Base-by-base conservation (phyloP, 2,329 filamentous ascomycete genomes). In the Sordariomycetes sp. region DNA sequence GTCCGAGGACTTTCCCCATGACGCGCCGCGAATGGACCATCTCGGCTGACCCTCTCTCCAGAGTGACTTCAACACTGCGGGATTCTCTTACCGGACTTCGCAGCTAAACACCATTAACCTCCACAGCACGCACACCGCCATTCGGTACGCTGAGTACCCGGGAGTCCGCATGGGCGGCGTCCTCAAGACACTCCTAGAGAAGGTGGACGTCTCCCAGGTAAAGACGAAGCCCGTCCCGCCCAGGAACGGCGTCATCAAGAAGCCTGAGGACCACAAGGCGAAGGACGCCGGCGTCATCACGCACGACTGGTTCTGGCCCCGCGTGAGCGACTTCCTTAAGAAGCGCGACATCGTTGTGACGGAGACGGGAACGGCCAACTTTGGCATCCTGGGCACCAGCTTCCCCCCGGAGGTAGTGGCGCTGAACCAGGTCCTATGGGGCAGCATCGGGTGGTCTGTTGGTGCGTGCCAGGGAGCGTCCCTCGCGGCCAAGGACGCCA, bases 311-410 rank as follows among this genome's bases (percentile, higher is more conserved):
- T 79, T 95, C 68, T 95, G 89, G 89, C 86, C 87, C 0, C 80
- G 79, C 45, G 74, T 94, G 17, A 85, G 87, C 42, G 76, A 84
- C 60, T 95, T 87, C 76, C 72, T 95, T 10, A 76, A 79, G 57
- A 75, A 84, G 57, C 77, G 84, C 52, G 90, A 96, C 64, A 81
- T 95, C 58, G 75, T 96, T 57, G 80, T 95, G 55, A 92, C 90
- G 0, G 90, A 95, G 69, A 95, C 90, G 2, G 90, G 90, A 45
- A 96, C 90, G 0, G 77, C 89, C 59, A 92, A 90, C 72, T 92
- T 95, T 68, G 90, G 90, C 58, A 88, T 94, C 64, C 90, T 87
- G 82, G 88, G 91, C 59, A 91, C 89, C 4, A 80, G 81, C 50
- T 94, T 95, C 72, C 90, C 90, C 0, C 68, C 75, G 2, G 78